Evolutionary conservation across 78 protist genomes (phyloP), one percentile per base, ranked within the genome.

Genomic region (Dictyostelium intermedium): DNA sequence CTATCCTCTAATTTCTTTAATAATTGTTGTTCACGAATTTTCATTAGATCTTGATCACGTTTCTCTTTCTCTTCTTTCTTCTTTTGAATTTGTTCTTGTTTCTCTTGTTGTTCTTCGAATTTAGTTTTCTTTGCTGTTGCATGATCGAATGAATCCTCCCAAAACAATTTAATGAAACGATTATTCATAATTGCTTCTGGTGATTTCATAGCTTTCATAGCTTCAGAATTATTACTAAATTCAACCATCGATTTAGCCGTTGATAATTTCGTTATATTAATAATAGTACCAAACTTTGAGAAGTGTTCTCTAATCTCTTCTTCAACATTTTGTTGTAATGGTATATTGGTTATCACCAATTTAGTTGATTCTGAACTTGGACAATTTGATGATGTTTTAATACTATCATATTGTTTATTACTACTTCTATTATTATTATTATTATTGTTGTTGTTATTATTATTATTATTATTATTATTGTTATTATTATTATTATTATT

Each of bases 151-250:
- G 72, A 20, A 23, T 89, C 84, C 2, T 80, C 66, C 94, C 94
- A 89, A 69, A 89, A 89, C 47, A 89, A 50, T 69, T 89, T 89
- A 14, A 89, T 89, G 72, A 89, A 89, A 18, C 94, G 66, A 69
- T 89, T 89, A 30, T 89, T 89, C 94, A 89, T 89, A 43, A 89
- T 89, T 32, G 94, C 94, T 25, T 89, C 94, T 18, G 94, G 94
- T 23, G 94, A 79, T 39, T 89, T 89, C 94, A 89, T 89, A 45
- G 94, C 94, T 53, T 89, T 89, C 14, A 53, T 47, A 18, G 87
- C 85, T 18, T 89, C 94, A 8, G 34, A 32, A 39, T 89, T 89
- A 10, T 7, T 89, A 6, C 70, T 6, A 30, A 89, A 80, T 27
- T 80, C 87, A 9, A 89, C 39, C 10, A 69, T 37, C 0, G 87